Evolutionary conservation across 163 green algal genomes (phyloP).

Genomic region (Chlamydomonas reinhardtii): DNA sequence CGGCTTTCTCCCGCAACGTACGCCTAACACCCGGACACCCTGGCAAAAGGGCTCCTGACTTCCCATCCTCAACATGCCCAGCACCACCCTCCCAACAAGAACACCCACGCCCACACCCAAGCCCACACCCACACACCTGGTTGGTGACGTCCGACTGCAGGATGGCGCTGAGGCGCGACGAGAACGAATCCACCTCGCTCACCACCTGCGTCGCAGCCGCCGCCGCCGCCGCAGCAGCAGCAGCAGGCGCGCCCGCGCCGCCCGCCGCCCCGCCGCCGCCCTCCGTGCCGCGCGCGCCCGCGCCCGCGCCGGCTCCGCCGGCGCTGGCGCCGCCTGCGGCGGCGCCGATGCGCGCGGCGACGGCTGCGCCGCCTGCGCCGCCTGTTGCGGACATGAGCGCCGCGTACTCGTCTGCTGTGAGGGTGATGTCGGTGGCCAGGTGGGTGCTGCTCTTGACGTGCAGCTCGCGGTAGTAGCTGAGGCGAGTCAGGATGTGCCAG

Average conservation of each 20-base stretch:
- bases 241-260: not conserved
- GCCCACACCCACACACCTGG: too few relatives aligned
- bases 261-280: not conserved
- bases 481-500: conserved; percentile 87
- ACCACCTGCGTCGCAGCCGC: conserved; percentile 6
- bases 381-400: conserved; percentile 31
- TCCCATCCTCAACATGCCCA: too few relatives aligned
- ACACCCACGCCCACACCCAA: not conserved
- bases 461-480: conserved; percentile 83
- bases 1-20: too few relatives aligned
- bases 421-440: conserved; percentile 48
- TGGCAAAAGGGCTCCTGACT: too few relatives aligned
- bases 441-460: conserved; percentile 68
- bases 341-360: not conserved
- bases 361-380: not conserved
- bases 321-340: not conserved
- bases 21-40: too few relatives aligned
- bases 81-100: too few relatives aligned
- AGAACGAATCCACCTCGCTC: conserved; percentile 72
- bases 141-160: conserved; percentile 66
- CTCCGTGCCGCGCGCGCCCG: not conserved
- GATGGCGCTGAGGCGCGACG: conserved; percentile 67
- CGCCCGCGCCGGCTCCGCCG: not conserved
- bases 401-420: conserved; percentile 7
- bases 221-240: not conserved